Percentiles rank a stretch among this genome's conserved stretches.
phyloP scores from a whole-genome alignment of 768 basidiomycete species.

The Sarcodon aspratus region DNA sequence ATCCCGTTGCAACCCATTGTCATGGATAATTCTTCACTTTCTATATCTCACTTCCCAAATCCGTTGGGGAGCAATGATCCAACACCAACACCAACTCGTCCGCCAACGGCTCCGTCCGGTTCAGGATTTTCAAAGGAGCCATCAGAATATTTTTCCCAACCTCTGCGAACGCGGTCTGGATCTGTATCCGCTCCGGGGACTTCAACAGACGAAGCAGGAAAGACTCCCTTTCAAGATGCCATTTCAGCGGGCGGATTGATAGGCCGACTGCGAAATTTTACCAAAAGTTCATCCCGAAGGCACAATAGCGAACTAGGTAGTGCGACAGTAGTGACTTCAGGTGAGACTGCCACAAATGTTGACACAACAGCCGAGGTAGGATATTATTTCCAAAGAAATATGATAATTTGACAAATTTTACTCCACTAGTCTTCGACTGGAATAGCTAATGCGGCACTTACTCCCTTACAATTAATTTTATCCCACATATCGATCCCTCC shows the following conservation, averaged over 20 bases:
- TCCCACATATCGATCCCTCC: slow-evolving; percentile 58
- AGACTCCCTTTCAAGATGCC: background rate
- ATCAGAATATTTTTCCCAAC: background rate
- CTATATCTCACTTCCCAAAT: background rate
- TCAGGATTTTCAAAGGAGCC: background rate
- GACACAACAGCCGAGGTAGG: no score
- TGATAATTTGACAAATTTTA: no score
- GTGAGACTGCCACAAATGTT: no score
- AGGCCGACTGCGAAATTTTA: background rate
- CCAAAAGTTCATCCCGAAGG: background rate
- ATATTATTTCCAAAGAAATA: no score
- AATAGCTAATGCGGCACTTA: slow-evolving; percentile 20
- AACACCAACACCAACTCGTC: background rate
- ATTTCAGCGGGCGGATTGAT: background rate
- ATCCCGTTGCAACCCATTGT: background rate
- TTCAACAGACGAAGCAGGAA: background rate
- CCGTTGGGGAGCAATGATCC: background rate
- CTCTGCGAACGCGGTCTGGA: background rate
- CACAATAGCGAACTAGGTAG: background rate
- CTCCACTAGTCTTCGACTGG: no score
- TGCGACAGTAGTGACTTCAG: background rate
- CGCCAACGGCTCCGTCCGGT: background rate
- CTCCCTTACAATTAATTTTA: slow-evolving; percentile 44
- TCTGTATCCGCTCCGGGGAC: background rate
- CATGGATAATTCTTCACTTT: background rate